Evolutionary conservation across 768 basidiomycete genomes (phyloP), one percentile per base, ranked within the genome.

Genomic region (Macrolepiota fuliginosa): DNA sequence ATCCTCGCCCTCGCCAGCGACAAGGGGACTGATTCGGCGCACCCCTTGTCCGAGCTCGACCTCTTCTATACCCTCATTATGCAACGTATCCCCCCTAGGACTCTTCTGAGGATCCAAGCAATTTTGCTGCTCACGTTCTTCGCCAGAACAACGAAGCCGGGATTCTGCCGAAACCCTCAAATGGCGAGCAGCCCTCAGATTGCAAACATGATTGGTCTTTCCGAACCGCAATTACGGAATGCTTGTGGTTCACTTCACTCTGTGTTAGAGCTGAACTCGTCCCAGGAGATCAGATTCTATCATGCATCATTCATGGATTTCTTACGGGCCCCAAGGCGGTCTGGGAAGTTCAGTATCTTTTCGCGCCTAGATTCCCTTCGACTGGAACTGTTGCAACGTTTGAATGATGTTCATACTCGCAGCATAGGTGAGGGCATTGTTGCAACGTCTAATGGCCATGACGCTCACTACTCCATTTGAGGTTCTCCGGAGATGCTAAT

Each of bases 261-360:
- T 17, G 52, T 39, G 2, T 22, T 54, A 19, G 29, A 39, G 6
- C 6, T n/a, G 17, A 9, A n/a, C 3, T 7, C 15, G 9, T 29
- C n/a, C 40, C 5, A 1, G 32, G 11, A 19, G 5, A 54, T 54
- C 36, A 54, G 19, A 2, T 37, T 54, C 17, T 22, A 54, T n/a
- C 35, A 54, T 54, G 32, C 52, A 17, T 54, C 52, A 54, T 54
- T 54, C 35, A 35, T 54, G 52, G 52, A 54, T 4, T 54, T 54
- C 35, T 4, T 54, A 27, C 32, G 36, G 22, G 32, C 36, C n/a
- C 29, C 52, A 37, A 12, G 35, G 2, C 22, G 52, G n/a, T 54
- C 52, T 17, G 35, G 17, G 35, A n/a, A 35, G n/a, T 39, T n/a
- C 35, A 36, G 52, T 37, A 35, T 37, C 17, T 37, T 36, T 27